Base-by-base conservation (phyloP, 495 filamentous ascomycete species). In the Penicillium tannophilum region DNA sequence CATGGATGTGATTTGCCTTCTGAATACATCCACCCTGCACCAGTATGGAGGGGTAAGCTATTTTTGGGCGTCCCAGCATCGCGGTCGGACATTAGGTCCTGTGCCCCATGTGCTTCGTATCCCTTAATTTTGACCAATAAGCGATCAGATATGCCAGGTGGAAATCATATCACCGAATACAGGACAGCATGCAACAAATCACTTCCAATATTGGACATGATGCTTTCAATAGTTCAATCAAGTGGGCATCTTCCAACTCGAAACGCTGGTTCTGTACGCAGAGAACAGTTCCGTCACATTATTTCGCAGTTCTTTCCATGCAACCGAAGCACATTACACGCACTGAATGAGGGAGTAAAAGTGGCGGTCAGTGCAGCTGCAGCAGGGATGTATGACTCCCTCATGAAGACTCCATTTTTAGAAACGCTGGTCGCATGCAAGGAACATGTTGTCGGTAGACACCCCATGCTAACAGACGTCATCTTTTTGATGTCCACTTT, bases 361-460 rank as follows among this genome's bases (percentile, higher is more conserved):
- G 19, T 45, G 14, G 52, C 52, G 24, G 39, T 54, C 24, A 31
- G 16, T 11, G 31, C 11, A 44, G 39, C 52, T 54, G 20, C 36
- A 44, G 47, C 26, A 49, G 24, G 11, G 47, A 23, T n/a, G 36
- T 41, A 49, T 30, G 26, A 16, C 14, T 28, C 39, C 14, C 20
- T 42, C 23, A 16, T 44, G 52, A 54, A 44, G 52, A 45, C 52
- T 54, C 52, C 39, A 54, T 28, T 26, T 54, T 54, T 54, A 54
- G 52, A 19, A 44, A 44, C 52, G 12, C 20, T 26, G 17, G 26
- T 44, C 14, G 12, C 35, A 54, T 54, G 23, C 52, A 54, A 41
- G 36, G 36, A 14, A 16, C 36, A 41, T n/a, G 33, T 7, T 35
- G 1, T 7, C 36, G 36, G 36, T 11, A 41, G 36, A n/a, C 14